A percentile compares a stretch with the other conserved stretches of the same genome.
Evolutionary conservation across 2,329 filamentous ascomycete genomes (phyloP).

Genomic region (Verticillium zaregamsianum): DNA sequence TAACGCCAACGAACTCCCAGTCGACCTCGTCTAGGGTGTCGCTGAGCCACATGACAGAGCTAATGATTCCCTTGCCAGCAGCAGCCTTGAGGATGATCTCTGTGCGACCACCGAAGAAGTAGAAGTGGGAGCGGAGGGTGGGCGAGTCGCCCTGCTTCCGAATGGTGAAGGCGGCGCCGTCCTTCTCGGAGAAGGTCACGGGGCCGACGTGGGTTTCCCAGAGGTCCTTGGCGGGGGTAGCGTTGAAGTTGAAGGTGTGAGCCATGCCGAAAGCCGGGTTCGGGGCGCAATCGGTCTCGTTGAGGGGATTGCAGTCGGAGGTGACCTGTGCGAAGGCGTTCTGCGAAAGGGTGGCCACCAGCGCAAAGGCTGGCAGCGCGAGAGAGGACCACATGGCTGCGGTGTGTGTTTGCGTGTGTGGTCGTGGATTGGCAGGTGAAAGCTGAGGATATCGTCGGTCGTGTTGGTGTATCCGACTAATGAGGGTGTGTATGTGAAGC

Average conservation of each 20-base stretch:
- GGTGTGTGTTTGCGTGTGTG: not conserved
- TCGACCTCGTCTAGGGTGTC: constrained; percentile 86
- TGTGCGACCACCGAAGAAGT: constrained; percentile 80
- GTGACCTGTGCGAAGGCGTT: constrained; percentile 66
- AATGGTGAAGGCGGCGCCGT: constrained; percentile 72
- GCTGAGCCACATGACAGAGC: constrained; percentile 77
- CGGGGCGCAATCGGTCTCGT: constrained; percentile 61
- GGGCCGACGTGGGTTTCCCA: constrained; percentile 68
- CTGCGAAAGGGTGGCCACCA: constrained; percentile 38
- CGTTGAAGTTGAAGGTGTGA: constrained; percentile 62
- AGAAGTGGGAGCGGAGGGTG: constrained; percentile 74
- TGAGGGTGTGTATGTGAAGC: not conserved
- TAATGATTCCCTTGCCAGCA: constrained; percentile 70
- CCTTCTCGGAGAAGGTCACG: constrained; percentile 54
- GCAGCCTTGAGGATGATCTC: constrained; percentile 77
- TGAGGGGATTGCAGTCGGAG: constrained; percentile 73
- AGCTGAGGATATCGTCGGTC: not conserved
- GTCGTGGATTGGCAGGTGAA: not conserved
- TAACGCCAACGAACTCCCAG: constrained; percentile 74
- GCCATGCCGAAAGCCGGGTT: constrained; percentile 66
- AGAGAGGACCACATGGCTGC: constrained; percentile 20
- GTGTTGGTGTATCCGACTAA: not conserved
- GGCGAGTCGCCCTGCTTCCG: constrained; percentile 67
- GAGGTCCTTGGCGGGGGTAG: constrained; percentile 50
- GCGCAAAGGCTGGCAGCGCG: constrained; percentile 28